These are phyloP conservation scores for Tylopilus sp. DNA, from an alignment of 1,284 basidiomycete species.

Conservation along the genomic window DNA sequence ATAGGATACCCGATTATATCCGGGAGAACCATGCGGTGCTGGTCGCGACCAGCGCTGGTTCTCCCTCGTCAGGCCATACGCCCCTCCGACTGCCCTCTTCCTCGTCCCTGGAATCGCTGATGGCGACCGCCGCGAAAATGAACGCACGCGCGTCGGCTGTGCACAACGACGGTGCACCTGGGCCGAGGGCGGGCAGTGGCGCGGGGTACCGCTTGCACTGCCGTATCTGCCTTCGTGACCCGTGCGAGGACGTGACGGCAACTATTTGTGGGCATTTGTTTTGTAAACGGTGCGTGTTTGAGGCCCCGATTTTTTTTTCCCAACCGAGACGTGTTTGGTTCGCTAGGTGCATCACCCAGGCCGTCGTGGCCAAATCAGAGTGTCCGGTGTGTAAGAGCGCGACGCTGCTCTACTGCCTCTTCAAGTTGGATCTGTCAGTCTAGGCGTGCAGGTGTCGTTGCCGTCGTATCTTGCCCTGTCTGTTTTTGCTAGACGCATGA, in stretches of 20 bases:
- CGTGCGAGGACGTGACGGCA: slow-evolving; percentile 45
- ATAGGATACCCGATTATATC: slow-evolving; percentile 31
- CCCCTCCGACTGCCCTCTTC: too few relatives aligned
- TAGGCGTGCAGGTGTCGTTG: slow-evolving; percentile 1
- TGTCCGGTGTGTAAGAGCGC: slow-evolving; percentile 48
- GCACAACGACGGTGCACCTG: background rate
- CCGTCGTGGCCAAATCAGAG: slow-evolving; percentile 40
- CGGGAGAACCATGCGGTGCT: slow-evolving; percentile 31
- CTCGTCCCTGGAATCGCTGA: slow-evolving; percentile 8
- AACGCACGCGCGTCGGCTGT: background rate
- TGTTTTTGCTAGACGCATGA: background rate
- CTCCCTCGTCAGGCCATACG: slow-evolving; percentile 16
- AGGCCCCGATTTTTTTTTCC: background rate
- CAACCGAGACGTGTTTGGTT: too few relatives aligned
- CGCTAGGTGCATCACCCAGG: slow-evolving; percentile 46
- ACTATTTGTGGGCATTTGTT: slow-evolving; percentile 58
- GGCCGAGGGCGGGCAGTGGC: background rate
- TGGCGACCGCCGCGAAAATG: background rate
- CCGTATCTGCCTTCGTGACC: slow-evolving; percentile 40
- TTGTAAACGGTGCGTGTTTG: slow-evolving; percentile 44
- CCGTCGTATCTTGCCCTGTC: background rate
- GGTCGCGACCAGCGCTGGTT: slow-evolving; percentile 29
- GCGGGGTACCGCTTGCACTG: slow-evolving; percentile 37
- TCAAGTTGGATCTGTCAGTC: slow-evolving; percentile 26
- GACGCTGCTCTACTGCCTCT: slow-evolving; percentile 48